phyloP scores from a whole-genome alignment of 768 basidiomycete species.

The Coprinopsis cinerea region DNA sequence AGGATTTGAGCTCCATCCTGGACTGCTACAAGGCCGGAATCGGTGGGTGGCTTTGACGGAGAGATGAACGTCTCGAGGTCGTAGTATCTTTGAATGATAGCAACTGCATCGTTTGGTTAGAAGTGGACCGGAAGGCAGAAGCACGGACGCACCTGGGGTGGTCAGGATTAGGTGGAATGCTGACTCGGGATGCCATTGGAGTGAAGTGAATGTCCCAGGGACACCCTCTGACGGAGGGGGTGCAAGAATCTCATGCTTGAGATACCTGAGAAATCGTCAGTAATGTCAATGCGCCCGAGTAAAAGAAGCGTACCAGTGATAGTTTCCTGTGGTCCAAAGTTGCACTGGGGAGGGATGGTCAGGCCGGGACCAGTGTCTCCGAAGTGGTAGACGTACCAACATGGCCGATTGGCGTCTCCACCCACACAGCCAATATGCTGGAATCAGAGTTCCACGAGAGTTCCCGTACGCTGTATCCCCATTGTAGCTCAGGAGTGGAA shows the following conservation, averaged over 20 bases:
- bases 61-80: conserved; percentile 77
- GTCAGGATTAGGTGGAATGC: conserved; percentile 59
- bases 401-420: conserved; percentile 63
- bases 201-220: conserved; percentile 58
- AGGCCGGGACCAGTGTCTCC: neutral
- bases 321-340: conserved; percentile 91
- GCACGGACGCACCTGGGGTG: conserved; percentile 47
- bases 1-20: conserved; percentile 84
- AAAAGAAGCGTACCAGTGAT: conserved; percentile 64
- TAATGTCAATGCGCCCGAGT: neutral
- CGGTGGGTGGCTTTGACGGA: conserved; percentile 49
- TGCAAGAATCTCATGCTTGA: conserved; percentile 81
- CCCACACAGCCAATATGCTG: conserved; percentile 78
- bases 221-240: conserved; percentile 24
- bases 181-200: conserved; percentile 86
- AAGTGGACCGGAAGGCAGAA: neutral
- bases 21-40: conserved; percentile 85
- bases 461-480: conserved; percentile 72
- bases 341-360: conserved; percentile 52
- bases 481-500: conserved; percentile 31
- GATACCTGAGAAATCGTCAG: conserved; percentile 52
- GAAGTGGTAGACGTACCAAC: conserved; percentile 43
- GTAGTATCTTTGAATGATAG: conserved; percentile 58
- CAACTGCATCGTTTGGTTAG: too few species aligned
- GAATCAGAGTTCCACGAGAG: conserved; percentile 88